phyloP scores from a whole-genome alignment of 129 eudicot species.

The Rutidosis leptorrhynchoides region DNA sequence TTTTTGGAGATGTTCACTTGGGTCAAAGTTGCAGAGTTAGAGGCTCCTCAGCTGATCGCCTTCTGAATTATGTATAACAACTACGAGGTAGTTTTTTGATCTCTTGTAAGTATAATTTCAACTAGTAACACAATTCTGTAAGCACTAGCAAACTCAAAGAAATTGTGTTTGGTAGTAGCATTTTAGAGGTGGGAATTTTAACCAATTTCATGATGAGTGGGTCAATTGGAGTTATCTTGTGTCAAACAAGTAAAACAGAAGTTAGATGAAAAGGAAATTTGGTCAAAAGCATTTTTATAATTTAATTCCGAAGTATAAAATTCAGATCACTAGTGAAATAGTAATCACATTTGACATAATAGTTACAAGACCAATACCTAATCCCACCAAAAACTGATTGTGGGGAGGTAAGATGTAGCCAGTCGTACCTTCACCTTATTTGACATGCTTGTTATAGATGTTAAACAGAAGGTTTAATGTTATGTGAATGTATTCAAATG shows the following conservation, averaged over 20 bases:
- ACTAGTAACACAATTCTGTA: not conserved
- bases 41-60: slow-evolving; percentile 65
- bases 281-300: not conserved
- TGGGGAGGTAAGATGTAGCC: no score
- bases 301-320: not conserved
- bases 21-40: slow-evolving; percentile 92
- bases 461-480: no score
- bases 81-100: slow-evolving; percentile 26
- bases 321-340: not conserved
- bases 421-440: no score
- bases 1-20: slow-evolving; percentile 89
- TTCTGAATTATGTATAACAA: slow-evolving; percentile 56
- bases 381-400: no score
- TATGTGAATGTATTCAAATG: no score
- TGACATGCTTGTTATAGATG: no score
- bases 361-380: no score
- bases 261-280: not conserved
- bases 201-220: not conserved
- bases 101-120: slow-evolving; percentile 3
- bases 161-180: not conserved
- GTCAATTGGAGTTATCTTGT: not conserved
- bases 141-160: not conserved
- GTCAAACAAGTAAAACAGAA: not conserved
- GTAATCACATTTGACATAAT: not conserved
- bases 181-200: not conserved